Evolutionary conservation across 2,329 filamentous ascomycete genomes (phyloP), one percentile per base, ranked within the genome.

Genomic region (Colletotrichum graminicola): DNA sequence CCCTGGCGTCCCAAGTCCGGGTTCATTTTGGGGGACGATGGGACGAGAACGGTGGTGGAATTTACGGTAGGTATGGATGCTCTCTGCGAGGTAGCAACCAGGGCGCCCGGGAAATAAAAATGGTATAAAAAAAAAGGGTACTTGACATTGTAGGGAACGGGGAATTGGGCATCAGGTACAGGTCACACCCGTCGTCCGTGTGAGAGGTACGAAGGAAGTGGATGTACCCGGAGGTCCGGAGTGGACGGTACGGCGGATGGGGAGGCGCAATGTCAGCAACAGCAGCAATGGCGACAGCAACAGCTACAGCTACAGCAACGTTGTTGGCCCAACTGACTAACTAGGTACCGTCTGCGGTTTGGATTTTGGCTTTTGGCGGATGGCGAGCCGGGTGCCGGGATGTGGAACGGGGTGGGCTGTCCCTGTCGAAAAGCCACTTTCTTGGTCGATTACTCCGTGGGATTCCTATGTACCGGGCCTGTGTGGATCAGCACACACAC

Each of bases 211-310:
- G 23, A 63, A 43, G 49, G 52, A 59, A 21, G 65, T 57, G 52
- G 45, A 71, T 68, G 68, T 71, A 71, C 64, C 51, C 68, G 68
- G 68, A 71, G 68, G 65, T 71, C 68, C 68, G 68, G 47, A 36
- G 47, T 61, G 68, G 52, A 34, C 49, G 52, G 54, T 62, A 45
- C 43, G 18, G 43, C 43, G 43, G 43, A n/a, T 45, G 43, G 18
- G 18, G 21, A 41, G 52, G 67, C 45, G 32, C 29, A 26, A 34
- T 5, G 43, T 43, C 59, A 62, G 21, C 23, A 49, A 1, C 49
- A 16, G 7, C 51, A 54, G 26, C 51, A 49, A 4, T 23, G 16
- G 7, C 51, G 34, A 16, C 51, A 39, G 36, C 11, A 39, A 11
- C 59, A 61, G 29, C 23, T 23, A 5, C 5, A n/a, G 26, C 59